Evolutionary conservation across 176 grass and related monocot species (phyloP).

Genomic region (Ampelocalamus luodianensis): DNA sequence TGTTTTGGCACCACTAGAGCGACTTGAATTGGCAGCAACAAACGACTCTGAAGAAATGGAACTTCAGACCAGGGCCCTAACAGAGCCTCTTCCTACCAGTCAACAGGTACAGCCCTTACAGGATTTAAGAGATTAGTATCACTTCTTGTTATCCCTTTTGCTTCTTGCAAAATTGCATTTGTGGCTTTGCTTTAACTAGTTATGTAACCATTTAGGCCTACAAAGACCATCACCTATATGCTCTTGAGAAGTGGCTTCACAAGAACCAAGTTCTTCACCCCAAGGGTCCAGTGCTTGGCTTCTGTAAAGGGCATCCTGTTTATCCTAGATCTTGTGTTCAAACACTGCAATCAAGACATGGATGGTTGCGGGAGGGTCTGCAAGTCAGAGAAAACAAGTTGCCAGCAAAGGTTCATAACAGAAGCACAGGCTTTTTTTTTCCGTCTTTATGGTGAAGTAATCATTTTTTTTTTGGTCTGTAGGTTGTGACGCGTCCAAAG

Average conservation of each 20-base stretch:
- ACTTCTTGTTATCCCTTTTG: conserved; percentile 5
- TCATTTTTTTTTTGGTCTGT: conserved; percentile 21
- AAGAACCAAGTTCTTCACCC: conserved; percentile 91
- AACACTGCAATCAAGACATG: conserved; percentile 83
- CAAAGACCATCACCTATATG: conserved; percentile 84
- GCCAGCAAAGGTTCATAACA: conserved; percentile 70
- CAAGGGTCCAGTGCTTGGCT: conserved; percentile 84
- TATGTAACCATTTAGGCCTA: conserved; percentile 68
- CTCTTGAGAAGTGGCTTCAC: conserved; percentile 89
- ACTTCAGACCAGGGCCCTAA: conserved; percentile 84
- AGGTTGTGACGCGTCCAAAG: conserved; percentile 75
- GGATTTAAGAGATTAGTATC: conserved; percentile 27
- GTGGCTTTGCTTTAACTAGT: conserved; percentile 27
- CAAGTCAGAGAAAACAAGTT: conserved; percentile 83
- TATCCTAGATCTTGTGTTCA: conserved; percentile 87
- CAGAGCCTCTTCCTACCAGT: conserved; percentile 94
- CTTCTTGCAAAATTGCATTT: conserved; percentile 22
- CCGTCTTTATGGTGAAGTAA: conserved; percentile 34
- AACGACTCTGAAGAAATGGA: conserved; percentile 81
- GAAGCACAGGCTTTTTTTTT: background rate
- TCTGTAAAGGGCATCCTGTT: conserved; percentile 82
- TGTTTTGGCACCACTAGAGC: conserved; percentile 74
- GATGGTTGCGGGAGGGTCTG: conserved; percentile 78
- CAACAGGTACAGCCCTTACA: conserved; percentile 64
- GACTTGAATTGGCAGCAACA: conserved; percentile 66